Base-by-base conservation (phyloP, 139 green algal genomes). In the Coelastrella sp. region DNA sequence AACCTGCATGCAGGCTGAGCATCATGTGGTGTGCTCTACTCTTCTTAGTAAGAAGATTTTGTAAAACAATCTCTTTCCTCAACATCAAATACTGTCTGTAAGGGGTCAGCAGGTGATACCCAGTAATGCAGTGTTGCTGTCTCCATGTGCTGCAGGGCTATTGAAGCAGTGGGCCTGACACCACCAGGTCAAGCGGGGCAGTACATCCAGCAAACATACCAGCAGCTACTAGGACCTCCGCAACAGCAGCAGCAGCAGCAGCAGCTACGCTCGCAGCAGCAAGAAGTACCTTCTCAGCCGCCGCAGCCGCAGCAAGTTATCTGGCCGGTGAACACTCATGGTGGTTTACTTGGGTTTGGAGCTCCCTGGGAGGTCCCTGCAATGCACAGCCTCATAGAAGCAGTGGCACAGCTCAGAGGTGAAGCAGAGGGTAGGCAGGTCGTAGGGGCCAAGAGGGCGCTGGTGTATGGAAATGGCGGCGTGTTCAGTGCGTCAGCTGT, bases 401-500 rank as follows among this genome's bases (percentile, higher is more conserved):
- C 87, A 49, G 78, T 87, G 1, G 22, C 65, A 25, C 87, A 91
- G 68, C 58, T 88, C 66, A 65, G 88, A 24, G 79, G 88, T 10
- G 80, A 88, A 49, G 88, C 88, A 66, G 68, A 10, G 57, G 88
- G 80, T 0, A 58, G 88, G 88, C 88, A 91, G 88, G 88, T 91
- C 24, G 15, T 24, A 12, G 88, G 80, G 4, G 88, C 88, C 25
- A 68, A 27, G 12, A 57, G 80, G n/a, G 88, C 88, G 7, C 22
- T 91, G 68, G 88, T 91, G 78, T 91, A 91, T 73, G 88, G 88
- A 14, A 91, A 91, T 60, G 88, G 88, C 9, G 88, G 88, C 8
- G 27, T 91, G 15, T 87, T 91, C 17, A 78, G 68, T 66, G 79
- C 88, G 5, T 88, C 80, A 15, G 88, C 88, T 24, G 88, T 91